Evolutionary conservation across 2,329 filamentous ascomycete species (phyloP).

Genomic region (Aspergillus sojae): DNA sequence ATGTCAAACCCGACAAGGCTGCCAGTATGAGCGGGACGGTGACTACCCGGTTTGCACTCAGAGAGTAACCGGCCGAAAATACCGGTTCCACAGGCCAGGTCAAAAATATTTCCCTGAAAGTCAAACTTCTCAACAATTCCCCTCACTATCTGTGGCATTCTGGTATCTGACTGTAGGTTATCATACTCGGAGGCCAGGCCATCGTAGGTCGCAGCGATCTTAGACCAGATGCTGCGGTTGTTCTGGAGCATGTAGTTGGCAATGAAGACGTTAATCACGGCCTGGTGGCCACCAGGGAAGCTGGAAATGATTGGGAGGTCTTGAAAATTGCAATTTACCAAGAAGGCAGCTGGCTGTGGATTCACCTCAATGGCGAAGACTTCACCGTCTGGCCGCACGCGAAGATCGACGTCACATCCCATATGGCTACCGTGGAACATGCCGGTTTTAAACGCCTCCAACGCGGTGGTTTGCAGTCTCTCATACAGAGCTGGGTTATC

Average conservation of each 20-base stretch:
- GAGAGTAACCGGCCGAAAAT: slow-evolving; percentile 18
- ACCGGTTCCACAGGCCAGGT: slow-evolving; percentile 25
- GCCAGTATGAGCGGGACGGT: slow-evolving; percentile 5
- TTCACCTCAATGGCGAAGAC: slow-evolving; percentile 28
- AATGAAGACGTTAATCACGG: slow-evolving; percentile 26
- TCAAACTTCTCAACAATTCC: background rate
- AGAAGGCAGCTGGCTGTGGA: slow-evolving; percentile 25
- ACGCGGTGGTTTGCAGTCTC: slow-evolving; percentile 22
- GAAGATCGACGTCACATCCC: slow-evolving; percentile 28
- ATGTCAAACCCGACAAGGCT: slow-evolving; percentile 13
- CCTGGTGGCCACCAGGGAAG: slow-evolving; percentile 23
- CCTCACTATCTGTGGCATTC: background rate
- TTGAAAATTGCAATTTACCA: slow-evolving; percentile 17
- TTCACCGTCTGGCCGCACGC: slow-evolving; percentile 19
- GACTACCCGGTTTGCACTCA: slow-evolving; percentile 1
- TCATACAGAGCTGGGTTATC: slow-evolving; percentile 22
- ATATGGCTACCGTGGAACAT: slow-evolving; percentile 19
- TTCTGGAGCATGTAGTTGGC: slow-evolving; percentile 22
- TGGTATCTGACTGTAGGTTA: background rate
- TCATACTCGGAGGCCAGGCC: background rate
- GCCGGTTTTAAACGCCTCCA: slow-evolving; percentile 23
- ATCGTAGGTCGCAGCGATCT: background rate
- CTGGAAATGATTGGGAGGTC: slow-evolving; percentile 17
- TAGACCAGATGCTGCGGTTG: no score
- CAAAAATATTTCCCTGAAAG: slow-evolving; percentile 18